phyloP scores from a whole-genome alignment of 306 rosid species.

The Rosa multiflora region DNA sequence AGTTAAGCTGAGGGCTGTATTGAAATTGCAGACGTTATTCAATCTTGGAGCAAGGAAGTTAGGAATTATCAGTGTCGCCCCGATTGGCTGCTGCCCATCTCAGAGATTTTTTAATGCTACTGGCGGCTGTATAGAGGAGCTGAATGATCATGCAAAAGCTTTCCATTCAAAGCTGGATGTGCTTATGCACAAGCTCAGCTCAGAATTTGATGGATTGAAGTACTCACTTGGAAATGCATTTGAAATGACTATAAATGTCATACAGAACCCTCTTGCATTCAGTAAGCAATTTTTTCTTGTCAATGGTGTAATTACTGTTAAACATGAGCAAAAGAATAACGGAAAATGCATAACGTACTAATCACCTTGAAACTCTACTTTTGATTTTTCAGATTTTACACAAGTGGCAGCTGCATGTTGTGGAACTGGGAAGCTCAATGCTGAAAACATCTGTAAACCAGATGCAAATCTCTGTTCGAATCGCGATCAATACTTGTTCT shows the following conservation, averaged over 20 bases:
- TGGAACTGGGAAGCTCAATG: conserved; percentile 34
- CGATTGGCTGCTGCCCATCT: conserved; percentile 26
- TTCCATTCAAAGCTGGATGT: conserved; percentile 19
- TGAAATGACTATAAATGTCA: conserved; percentile 24
- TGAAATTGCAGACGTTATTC: conserved; percentile 21
- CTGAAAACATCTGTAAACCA: conserved; percentile 17
- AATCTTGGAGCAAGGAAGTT: conserved; percentile 31
- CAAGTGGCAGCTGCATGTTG: conserved; percentile 31
- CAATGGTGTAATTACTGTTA: neutral
- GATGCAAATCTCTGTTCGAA: conserved; percentile 16
- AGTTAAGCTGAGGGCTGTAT: neutral
- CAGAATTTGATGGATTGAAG: conserved; percentile 17
- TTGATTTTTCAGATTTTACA: conserved; percentile 20
- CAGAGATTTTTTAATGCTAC: conserved; percentile 14
- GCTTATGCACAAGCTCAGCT: conserved; percentile 17
- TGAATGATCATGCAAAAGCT: conserved; percentile 24
- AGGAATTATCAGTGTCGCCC: conserved; percentile 24
- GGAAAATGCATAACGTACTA: neutral
- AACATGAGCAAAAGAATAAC: neutral
- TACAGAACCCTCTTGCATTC: conserved; percentile 23
- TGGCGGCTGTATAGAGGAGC: conserved; percentile 29
- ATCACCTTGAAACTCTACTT: neutral
- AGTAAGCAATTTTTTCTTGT: conserved; percentile 20
- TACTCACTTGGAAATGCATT: conserved; percentile 34
- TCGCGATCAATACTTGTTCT: conserved; percentile 22